These are phyloP conservation scores for Candida hispaniensis DNA, from an alignment of 805 yeast species.

Conservation along the genomic window DNA sequence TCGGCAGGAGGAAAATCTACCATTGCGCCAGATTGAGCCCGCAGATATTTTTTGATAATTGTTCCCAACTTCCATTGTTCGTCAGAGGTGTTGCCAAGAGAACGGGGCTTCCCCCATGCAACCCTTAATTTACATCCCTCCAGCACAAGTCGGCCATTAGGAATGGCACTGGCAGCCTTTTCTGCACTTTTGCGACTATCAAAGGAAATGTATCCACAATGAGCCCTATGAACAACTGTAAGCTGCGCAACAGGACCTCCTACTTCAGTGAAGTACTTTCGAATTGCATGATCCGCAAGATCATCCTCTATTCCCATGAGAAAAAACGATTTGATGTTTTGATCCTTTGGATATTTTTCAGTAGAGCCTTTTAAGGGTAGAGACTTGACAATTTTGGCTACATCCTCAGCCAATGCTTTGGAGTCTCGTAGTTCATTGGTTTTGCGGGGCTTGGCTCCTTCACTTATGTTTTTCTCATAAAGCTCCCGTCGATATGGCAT, in stretches of 20 bases:
- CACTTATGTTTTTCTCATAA: constrained; percentile 16
- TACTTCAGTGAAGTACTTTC: constrained; percentile 37
- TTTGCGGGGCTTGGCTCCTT: constrained; percentile 5
- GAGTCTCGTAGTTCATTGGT: constrained; percentile 19
- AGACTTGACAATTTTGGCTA: constrained; percentile 42
- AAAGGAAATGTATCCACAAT: constrained; percentile 56
- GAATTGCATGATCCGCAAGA: constrained; percentile 51
- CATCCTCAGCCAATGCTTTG: constrained; percentile 31
- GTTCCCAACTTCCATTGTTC: constrained; percentile 22
- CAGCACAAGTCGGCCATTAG: constrained; percentile 23
- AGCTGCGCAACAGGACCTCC: constrained; percentile 41
- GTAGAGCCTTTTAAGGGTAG: constrained; percentile 57
- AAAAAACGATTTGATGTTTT: constrained; percentile 47
- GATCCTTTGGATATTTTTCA: constrained; percentile 33
- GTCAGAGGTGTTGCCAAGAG: constrained; percentile 21
- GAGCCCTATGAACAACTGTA: constrained; percentile 45
- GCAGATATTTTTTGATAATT: constrained; percentile 21
- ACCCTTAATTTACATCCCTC: constrained; percentile 25
- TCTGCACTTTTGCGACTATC: constrained; percentile 42
- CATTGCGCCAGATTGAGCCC: constrained; percentile 11
- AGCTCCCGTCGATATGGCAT: constrained; percentile 25
- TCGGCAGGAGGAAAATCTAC: constrained; percentile 1
- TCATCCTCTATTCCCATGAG: constrained; percentile 63
- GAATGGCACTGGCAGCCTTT: constrained; percentile 23
- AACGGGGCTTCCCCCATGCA: constrained; percentile 27